Evolutionary conservation across 345 rosid genomes (phyloP), one percentile per base, ranked within the genome.

Genomic region (Eucalyptus marginata): DNA sequence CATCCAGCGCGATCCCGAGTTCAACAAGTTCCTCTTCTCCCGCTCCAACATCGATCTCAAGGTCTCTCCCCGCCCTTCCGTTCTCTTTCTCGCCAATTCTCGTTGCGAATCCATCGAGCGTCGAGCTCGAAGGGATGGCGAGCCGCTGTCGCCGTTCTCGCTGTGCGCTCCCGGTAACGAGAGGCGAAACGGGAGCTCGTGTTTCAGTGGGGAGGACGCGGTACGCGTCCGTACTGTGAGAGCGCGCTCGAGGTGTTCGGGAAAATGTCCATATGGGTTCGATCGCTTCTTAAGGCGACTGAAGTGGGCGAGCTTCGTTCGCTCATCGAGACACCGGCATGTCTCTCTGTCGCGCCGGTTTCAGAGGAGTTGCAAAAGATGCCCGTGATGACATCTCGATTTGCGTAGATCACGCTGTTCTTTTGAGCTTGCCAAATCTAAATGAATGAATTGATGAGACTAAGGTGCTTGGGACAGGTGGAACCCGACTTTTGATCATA

Each of bases 41-140:
- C 98, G 97, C 91, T 93, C 96, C 90, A 96, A 96, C 90, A 93
- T 94, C 92, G 94, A 96, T 92, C 99, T 97, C 92, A 96, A 96
- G 98, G 99, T 95, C 85, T 36, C 25, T 31, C 8, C 12, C 47
- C 46, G 88, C 87, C 71, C 59, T 36, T 91, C 52, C 86, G 13
- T 80, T 18, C 36, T 25, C 59, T 52, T 6, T 49, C 62, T 52
- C 62, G 43, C 44, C 25, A 33, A 31, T 76, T 40, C 83, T 33
- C 24, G 29, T 4, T 5, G 66, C n/a, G 66, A 59, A 5, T 25
- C 66, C n/a, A 59, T 27, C 31, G 31, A 27, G 68, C 31, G 68
- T 31, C 0, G 33, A 62, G 0, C 68, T 62, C 8, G 31, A 3
- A 11, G 64, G 68, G 68, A 62, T 6, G 68, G 31, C 31, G 31